Evolutionary conservation across 129 eudicot genomes (phyloP).

Genomic region (carrot (Daucus carota)): DH1_v3.0 NC_030386.2:38143501-38144000

Average conservation of each 20-base stretch:
- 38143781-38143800: conserved; percentile 45
- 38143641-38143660: conserved; percentile 70
- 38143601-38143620: not conserved
- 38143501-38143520: not conserved
- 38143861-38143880: conserved; percentile 65
- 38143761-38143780: conserved; percentile 67
- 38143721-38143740: conserved; percentile 69
- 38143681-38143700: conserved; percentile 58
- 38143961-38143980: not conserved
- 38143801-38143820: conserved; percentile 53
- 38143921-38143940: conserved; percentile 45
- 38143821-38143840: conserved; percentile 72
- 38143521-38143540: not conserved
- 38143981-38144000: not conserved
- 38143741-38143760: conserved; percentile 33
- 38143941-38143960: conserved; percentile 27
- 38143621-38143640: conserved; percentile 7
- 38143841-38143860: conserved; percentile 58
- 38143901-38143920: conserved; percentile 56
- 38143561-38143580: conserved; percentile 9
- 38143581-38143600: not conserved
- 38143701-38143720: conserved; percentile 51
- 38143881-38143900: conserved; percentile 53
- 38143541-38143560: not conserved
- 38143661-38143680: conserved; percentile 76